A percentile compares a stretch with the other conserved stretches of the same genome.
These are phyloP conservation scores for Coccomyxa sp. DNA, from an alignment of 139 green algal genomes.

Conservation along the genomic window DNA sequence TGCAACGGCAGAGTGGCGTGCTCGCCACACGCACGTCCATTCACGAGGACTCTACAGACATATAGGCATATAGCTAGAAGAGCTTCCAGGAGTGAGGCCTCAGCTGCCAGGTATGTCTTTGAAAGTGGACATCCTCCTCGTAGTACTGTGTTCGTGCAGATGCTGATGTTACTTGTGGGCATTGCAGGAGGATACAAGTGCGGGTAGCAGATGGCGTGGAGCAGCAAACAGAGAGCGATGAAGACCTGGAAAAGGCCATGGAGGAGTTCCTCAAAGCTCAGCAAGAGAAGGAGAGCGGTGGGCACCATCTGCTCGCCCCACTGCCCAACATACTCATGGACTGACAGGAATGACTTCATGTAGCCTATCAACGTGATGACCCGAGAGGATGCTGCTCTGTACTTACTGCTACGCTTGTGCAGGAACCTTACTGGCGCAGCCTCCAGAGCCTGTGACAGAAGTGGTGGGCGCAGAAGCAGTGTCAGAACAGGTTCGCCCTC, in stretches of 20 bases:
- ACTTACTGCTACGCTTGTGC: not conserved
- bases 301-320: not conserved
- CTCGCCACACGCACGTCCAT: no score
- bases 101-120: no score
- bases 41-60: no score
- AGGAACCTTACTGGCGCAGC: constrained; percentile 3
- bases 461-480: constrained; percentile 48
- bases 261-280: constrained; percentile 82
- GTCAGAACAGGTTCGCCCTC: constrained; percentile 39
- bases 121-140: no score
- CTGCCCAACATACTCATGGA: not conserved
- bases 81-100: no score
- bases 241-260: constrained; percentile 73
- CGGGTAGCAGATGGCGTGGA: not conserved
- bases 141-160: no score
- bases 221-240: constrained; percentile 22
- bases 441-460: constrained; percentile 5
- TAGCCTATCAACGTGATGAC: not conserved
- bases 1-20: no score
- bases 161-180: no score
- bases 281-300: constrained; percentile 75
- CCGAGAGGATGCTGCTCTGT: not conserved
- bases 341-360: not conserved
- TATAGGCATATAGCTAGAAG: no score
- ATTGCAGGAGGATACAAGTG: not conserved